A percentile compares a stretch with the other conserved stretches of the same genome.
These are phyloP conservation scores for Xylaria digitata DNA, from an alignment of 2,329 filamentous ascomycete genomes.

Conservation along the genomic window DNA sequence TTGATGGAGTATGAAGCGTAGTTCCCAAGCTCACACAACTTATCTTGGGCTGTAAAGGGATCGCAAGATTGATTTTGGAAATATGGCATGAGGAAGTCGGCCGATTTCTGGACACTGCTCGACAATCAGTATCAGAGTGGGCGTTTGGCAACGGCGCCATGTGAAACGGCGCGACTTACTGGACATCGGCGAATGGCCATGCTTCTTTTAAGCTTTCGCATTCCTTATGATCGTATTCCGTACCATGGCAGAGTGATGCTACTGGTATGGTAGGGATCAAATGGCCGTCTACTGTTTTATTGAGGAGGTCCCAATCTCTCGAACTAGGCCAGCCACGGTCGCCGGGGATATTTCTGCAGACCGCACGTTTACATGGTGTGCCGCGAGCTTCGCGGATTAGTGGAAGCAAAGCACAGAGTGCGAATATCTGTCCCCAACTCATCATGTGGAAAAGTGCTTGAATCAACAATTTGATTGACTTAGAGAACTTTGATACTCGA, in stretches of 20 bases:
- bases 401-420: not conserved
- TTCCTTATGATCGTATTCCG: not conserved
- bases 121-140: not conserved
- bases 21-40: slow-evolving; percentile 22
- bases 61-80: slow-evolving; percentile 18
- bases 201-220: not conserved
- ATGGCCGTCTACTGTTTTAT: slow-evolving; percentile 2
- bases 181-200: not conserved
- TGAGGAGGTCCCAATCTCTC: not conserved
- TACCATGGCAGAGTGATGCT: slow-evolving; percentile 6
- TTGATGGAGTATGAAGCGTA: slow-evolving; percentile 44
- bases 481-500: not conserved
- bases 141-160: not conserved
- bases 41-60: slow-evolving; percentile 2
- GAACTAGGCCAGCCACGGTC: slow-evolving; percentile 17
- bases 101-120: not conserved
- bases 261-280: slow-evolving; percentile 2
- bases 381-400: not conserved
- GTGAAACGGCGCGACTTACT: not conserved
- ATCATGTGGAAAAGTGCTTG: not conserved
- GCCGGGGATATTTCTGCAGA: slow-evolving; percentile 22
- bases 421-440: slow-evolving; percentile 2
- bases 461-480: not conserved
- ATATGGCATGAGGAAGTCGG: slow-evolving; percentile 7
- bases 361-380: not conserved